Evolutionary conservation across 129 eudicot species (phyloP), one percentile per base, ranked within the genome.

Genomic region (Helianthus tuberosus): DNA sequence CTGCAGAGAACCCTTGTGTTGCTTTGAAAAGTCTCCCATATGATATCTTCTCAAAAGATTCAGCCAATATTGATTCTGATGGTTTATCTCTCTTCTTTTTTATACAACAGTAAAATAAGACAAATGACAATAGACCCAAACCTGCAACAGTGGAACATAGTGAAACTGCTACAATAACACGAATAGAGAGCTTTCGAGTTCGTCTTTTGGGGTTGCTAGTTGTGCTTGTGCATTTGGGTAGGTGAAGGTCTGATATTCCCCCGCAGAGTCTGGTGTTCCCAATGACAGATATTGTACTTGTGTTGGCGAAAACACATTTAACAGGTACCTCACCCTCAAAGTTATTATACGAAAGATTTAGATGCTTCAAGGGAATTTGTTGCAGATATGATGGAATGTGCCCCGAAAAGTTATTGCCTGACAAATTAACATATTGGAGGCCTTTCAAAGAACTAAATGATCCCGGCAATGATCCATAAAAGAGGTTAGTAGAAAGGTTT

Each of bases 1-100:
- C 80, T 5, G 66, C 32, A 50, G 84, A 74, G 71, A 80, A 80
- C 61, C 80, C 84, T 29, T 23, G 47, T 0, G 80, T 80, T 6
- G 77, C 84, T 50, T 75, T 75, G 80, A 57, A 57, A n/a, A 80
- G 80, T 11, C 7, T 29, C 11, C 53, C 52, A 15, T 80, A 75
- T 3, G 84, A 80, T n/a, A 75, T 35, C 68, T 81, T 81, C 32
- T 68, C 48, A 39, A 81, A 32, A 49, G 84, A 50, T 13, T 75
- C 14, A 6, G n/a, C 55, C 44, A 47, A 66, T 61, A 0, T 12
- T 15, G 54, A 6, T 11, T 59, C 80, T 1, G 72, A 25, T 43
- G 57, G 36, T 32, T 36, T 49, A 1, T 59, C 73, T 68, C 13
- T 61, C 61, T 66, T 80, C 43, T 3, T 62, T 36, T 12, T 50